Conservation (phyloP, 202 grass and related monocot species). For the Saccharum hybrid region DNA sequence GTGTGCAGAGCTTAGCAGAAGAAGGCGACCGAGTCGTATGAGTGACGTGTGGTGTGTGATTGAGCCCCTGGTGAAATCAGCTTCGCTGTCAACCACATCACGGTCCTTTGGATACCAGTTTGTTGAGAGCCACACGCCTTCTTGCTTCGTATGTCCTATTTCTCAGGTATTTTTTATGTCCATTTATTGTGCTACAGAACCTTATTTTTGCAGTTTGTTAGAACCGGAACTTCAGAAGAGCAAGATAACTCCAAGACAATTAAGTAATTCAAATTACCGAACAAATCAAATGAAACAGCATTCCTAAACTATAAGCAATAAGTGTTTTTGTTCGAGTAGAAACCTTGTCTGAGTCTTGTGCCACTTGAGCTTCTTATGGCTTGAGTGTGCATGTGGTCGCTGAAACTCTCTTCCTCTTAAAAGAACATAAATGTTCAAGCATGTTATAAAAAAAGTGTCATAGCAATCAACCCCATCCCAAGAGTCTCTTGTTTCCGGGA, state of each 20-base stretch:
- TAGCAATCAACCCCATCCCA: not conserved
- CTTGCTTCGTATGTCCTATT: constrained; percentile 81
- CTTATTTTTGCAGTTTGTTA: constrained; percentile 5
- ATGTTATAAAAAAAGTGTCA: too few species aligned
- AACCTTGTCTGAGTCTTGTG: not conserved
- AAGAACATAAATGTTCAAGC: too few species aligned
- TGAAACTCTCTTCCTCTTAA: too few species aligned
- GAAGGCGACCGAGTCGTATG: constrained; percentile 57
- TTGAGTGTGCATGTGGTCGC: not conserved
- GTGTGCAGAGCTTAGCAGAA: constrained; percentile 62
- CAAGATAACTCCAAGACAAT: not conserved
- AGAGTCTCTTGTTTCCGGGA: not conserved
- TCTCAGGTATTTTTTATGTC: constrained; percentile 56
- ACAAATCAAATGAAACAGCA: not conserved
- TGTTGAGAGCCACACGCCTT: constrained; percentile 46
- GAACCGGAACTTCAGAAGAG: not conserved
- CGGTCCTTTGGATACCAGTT: not conserved
- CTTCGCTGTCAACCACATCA: constrained; percentile 45
- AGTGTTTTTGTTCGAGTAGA: not conserved
- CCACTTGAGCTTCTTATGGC: not conserved
- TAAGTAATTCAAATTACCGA: not conserved
- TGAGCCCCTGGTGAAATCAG: constrained; percentile 60
- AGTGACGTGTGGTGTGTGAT: constrained; percentile 71
- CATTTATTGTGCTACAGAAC: constrained; percentile 7
- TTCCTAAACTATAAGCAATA: not conserved